phyloP scores from a whole-genome alignment of 768 basidiomycete genomes.

The Rhizopogon vesiculosus region DNA sequence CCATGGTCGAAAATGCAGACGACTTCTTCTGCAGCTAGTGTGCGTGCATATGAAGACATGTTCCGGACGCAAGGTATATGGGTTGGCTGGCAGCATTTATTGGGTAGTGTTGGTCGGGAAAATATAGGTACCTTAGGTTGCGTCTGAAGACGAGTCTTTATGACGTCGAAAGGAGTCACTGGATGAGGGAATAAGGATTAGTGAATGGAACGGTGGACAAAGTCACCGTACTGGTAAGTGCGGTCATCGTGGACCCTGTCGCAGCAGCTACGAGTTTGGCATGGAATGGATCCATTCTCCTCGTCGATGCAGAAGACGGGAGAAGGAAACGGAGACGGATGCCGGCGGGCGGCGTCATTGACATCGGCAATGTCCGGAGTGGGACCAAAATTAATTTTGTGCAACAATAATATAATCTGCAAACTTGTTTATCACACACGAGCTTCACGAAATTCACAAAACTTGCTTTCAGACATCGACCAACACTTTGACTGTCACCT shows the following conservation, averaged over 20 bases:
- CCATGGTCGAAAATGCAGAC: slow-evolving; percentile 82
- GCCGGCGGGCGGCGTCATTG: slow-evolving; percentile 2
- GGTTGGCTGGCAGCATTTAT: slow-evolving; percentile 68
- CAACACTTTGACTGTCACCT: not conserved
- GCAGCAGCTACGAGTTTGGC: slow-evolving; percentile 81
- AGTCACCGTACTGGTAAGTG: slow-evolving; percentile 63
- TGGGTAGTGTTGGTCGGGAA: slow-evolving; percentile 42
- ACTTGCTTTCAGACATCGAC: not conserved
- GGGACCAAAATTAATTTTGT: slow-evolving; percentile 9
- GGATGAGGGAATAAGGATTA: slow-evolving; percentile 11
- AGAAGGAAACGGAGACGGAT: not conserved
- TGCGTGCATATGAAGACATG: slow-evolving; percentile 69
- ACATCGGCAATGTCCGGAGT: slow-evolving; percentile 22
- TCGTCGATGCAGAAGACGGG: not conserved
- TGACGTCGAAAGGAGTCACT: slow-evolving; percentile 99
- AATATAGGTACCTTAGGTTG: slow-evolving; percentile 60
- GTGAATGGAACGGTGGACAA: not conserved
- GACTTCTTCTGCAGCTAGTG: slow-evolving; percentile 54
- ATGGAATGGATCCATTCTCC: slow-evolving; percentile 62
- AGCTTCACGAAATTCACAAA: not conserved
- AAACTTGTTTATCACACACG: slow-evolving; percentile 1
- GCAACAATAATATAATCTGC: not conserved
- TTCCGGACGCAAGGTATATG: slow-evolving; percentile 55
- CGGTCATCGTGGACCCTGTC: slow-evolving; percentile 75
- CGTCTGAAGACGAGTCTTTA: slow-evolving; percentile 95